phyloP scores from a whole-genome alignment of 2,329 filamentous ascomycete genomes.

The Sclerotiophoma versabilis region DNA sequence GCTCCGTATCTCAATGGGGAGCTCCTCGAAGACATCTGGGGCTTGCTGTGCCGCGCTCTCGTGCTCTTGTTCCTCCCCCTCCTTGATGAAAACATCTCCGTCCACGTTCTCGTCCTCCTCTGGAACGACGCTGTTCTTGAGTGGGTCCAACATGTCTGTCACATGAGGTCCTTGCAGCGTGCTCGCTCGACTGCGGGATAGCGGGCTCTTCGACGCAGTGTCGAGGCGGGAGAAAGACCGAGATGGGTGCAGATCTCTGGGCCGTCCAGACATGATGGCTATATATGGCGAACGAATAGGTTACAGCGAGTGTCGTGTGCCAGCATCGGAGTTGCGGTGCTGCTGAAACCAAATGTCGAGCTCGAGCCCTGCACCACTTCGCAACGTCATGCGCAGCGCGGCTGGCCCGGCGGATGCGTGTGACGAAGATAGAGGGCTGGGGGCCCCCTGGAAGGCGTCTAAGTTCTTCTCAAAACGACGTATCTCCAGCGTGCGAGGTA shows the following conservation, averaged over 20 bases:
- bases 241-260: conserved; percentile 51
- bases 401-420: conserved; percentile 19
- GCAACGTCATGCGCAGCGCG: conserved; percentile 45
- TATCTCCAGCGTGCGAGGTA: not conserved
- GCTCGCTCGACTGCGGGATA: conserved; percentile 54
- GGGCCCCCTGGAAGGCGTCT: not conserved
- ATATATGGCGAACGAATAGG: conserved; percentile 1
- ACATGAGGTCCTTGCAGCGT: conserved; percentile 55
- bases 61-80: conserved; percentile 44
- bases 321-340: conserved; percentile 31
- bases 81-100: conserved; percentile 52
- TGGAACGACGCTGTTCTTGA: conserved; percentile 46
- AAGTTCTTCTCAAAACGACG: not conserved
- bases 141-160: conserved; percentile 53
- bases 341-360: conserved; percentile 32
- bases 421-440: not conserved
- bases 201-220: conserved; percentile 40
- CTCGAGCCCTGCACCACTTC: conserved; percentile 24
- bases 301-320: conserved; percentile 29
- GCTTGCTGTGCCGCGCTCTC: conserved; percentile 38
- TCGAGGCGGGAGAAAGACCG: conserved; percentile 61
- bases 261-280: conserved; percentile 40
- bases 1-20: conserved; percentile 92
- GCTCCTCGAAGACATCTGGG: conserved; percentile 79
- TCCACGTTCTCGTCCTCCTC: conserved; percentile 45